Evolutionary conservation across 1,139 yeast species (phyloP).

Genomic region (Lodderomyces pseudojiufengensis): DNA sequence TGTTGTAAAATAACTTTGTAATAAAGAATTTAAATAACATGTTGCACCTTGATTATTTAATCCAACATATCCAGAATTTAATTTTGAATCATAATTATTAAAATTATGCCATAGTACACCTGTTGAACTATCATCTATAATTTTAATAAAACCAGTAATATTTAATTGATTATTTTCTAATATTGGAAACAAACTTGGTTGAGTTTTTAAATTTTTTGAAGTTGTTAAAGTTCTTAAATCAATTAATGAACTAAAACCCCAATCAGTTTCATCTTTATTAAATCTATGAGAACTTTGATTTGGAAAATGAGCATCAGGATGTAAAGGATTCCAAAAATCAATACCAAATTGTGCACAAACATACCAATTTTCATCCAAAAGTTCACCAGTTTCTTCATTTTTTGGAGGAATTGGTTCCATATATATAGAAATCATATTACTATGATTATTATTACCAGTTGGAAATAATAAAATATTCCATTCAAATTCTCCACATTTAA

Average conservation of each 20-base stretch:
- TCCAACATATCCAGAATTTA: slow-evolving; percentile 87
- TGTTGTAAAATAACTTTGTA: slow-evolving; percentile 89
- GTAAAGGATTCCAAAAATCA: slow-evolving; percentile 77
- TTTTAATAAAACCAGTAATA: slow-evolving; percentile 72
- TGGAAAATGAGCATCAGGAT: slow-evolving; percentile 57
- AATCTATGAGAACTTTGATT: slow-evolving; percentile 81
- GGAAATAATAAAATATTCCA: slow-evolving; percentile 83
- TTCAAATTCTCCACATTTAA: slow-evolving; percentile 62
- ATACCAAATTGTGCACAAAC: slow-evolving; percentile 90
- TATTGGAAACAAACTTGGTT: slow-evolving; percentile 23
- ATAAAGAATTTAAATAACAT: slow-evolving; percentile 85
- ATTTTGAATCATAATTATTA: slow-evolving; percentile 79
- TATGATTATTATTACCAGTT: slow-evolving; percentile 55
- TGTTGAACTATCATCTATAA: slow-evolving; percentile 80
- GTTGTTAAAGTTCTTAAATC: slow-evolving; percentile 50
- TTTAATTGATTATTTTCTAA: slow-evolving; percentile 59
- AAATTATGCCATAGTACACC: slow-evolving; percentile 94
- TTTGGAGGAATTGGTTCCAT: slow-evolving; percentile 55
- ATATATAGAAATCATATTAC: slow-evolving; percentile 53
- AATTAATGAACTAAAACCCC: slow-evolving; percentile 89
- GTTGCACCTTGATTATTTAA: slow-evolving; percentile 97
- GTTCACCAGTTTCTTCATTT: slow-evolving; percentile 25
- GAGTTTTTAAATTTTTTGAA: slow-evolving; percentile 12
- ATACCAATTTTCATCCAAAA: slow-evolving; percentile 57
- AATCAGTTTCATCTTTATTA: slow-evolving; percentile 72